A percentile compares a stretch with the other conserved stretches of the same genome.
phyloP scores from a whole-genome alignment of 2,329 filamentous ascomycete genomes.

The Torrubiella hemipterigena region DNA sequence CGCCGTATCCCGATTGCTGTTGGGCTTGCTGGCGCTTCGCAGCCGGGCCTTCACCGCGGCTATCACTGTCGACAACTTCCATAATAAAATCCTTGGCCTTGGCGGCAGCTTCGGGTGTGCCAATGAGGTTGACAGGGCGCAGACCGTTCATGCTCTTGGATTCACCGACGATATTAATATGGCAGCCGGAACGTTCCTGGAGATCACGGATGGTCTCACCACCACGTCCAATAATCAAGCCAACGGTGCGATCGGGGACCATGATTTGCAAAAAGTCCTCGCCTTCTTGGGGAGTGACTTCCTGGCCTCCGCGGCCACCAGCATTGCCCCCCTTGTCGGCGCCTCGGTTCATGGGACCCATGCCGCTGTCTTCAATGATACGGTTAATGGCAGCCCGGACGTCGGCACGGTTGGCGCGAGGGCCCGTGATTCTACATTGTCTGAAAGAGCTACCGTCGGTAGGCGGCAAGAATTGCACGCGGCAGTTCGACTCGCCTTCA shows the following conservation, averaged over 20 bases:
- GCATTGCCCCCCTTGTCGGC: conserved; percentile 27
- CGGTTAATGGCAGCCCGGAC: conserved; percentile 75
- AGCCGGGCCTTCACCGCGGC: conserved; percentile 38
- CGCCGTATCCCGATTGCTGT: conserved; percentile 20
- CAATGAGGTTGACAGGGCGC: conserved; percentile 82
- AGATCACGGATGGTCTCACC: conserved; percentile 88
- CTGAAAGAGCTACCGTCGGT: conserved; percentile 62
- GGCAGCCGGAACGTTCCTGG: conserved; percentile 84
- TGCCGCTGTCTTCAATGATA: conserved; percentile 68
- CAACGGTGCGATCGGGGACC: conserved; percentile 87
- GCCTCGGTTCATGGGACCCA: conserved; percentile 34
- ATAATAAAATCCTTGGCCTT: conserved; percentile 79
- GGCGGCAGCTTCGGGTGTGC: conserved; percentile 59
- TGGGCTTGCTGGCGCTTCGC: conserved; percentile 15
- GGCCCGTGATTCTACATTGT: conserved; percentile 77
- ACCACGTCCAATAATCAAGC: conserved; percentile 84
- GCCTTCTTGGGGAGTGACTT: conserved; percentile 52
- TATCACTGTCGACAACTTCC: conserved; percentile 90
- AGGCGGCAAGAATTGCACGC: conserved; percentile 79
- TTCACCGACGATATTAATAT: conserved; percentile 90
- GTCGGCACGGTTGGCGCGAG: conserved; percentile 56
- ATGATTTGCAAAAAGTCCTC: conserved; percentile 87
- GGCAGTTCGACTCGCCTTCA: conserved; percentile 68
- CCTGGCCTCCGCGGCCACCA: conserved; percentile 17
- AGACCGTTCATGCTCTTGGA: conserved; percentile 86